Conservation (phyloP, 257 asterid species). For the Ocimum tenuiflorum region DNA sequence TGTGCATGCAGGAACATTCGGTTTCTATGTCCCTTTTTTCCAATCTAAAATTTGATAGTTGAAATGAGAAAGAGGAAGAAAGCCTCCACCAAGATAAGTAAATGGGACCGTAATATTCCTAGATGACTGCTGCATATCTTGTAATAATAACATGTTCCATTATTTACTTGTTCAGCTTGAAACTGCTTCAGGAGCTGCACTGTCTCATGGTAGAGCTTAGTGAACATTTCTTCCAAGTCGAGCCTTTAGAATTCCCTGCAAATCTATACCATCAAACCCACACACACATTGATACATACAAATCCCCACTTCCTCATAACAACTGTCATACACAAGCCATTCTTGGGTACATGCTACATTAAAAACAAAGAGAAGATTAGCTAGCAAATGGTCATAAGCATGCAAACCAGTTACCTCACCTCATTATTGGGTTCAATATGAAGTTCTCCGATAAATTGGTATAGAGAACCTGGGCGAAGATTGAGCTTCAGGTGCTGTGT, state of each 20-base stretch:
- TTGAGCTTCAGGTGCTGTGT: constrained; percentile 56
- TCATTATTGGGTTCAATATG: constrained; percentile 47
- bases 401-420: constrained; percentile 52
- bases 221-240: constrained; percentile 89
- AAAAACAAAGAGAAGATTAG: too few species aligned
- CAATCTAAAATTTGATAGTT: too few species aligned
- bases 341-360: too few species aligned
- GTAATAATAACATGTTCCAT: constrained; percentile 18
- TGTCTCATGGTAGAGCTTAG: constrained; percentile 71
- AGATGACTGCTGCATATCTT: neutral
- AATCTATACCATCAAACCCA: too few species aligned
- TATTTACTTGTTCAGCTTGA: constrained; percentile 46
- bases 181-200: constrained; percentile 62
- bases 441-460: constrained; percentile 88
- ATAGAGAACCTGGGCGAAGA: constrained; percentile 58
- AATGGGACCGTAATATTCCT: neutral
- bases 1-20: neutral
- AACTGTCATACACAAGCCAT: too few species aligned
- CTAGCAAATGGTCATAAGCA: neutral
- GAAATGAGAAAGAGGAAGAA: too few species aligned
- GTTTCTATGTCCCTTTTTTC: neutral
- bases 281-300: too few species aligned
- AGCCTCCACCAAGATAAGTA: neutral
- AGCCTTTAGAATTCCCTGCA: constrained; percentile 72
- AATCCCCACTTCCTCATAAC: too few species aligned